These are phyloP conservation scores for Pleurotus eryngii DNA, from an alignment of 768 basidiomycete species.

Conservation along the genomic window DNA sequence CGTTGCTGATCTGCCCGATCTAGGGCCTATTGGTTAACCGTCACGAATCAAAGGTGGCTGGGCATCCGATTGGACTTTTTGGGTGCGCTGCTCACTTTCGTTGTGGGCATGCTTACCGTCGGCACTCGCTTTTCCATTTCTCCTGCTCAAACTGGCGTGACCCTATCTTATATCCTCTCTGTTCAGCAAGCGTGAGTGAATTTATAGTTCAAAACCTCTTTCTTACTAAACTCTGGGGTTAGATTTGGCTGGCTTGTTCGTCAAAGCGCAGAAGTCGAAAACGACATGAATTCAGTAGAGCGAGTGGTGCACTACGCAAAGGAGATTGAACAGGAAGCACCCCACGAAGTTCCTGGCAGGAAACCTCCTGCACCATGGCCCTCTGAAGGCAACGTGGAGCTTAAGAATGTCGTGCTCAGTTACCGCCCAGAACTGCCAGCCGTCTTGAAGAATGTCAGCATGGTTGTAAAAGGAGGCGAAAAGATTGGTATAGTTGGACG, in stretches of 20 bases:
- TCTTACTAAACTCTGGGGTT: background rate
- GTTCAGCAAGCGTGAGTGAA: slow-evolving; percentile 61
- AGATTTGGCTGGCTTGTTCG: slow-evolving; percentile 77
- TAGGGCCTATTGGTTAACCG: slow-evolving; percentile 83
- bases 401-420: slow-evolving; percentile 72
- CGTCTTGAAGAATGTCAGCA: slow-evolving; percentile 78
- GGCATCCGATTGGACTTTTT: slow-evolving; percentile 88
- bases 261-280: slow-evolving; percentile 83
- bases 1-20: background rate
- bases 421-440: slow-evolving; percentile 88
- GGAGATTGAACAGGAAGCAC: slow-evolving; percentile 78
- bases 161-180: slow-evolving; percentile 75
- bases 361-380: slow-evolving; percentile 74
- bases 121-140: slow-evolving; percentile 71
- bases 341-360: slow-evolving; percentile 58
- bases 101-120: slow-evolving; percentile 77
- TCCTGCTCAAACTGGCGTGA: slow-evolving; percentile 73
- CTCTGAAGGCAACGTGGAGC: slow-evolving; percentile 61
- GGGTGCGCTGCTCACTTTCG: slow-evolving; percentile 67
- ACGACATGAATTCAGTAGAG: slow-evolving; percentile 91
- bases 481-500: slow-evolving; percentile 90
- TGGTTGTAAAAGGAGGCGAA: slow-evolving; percentile 72
- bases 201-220: background rate
- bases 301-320: slow-evolving; percentile 80
- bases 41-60: slow-evolving; percentile 89